These are phyloP conservation scores for Magnaporthiopsis incrustans DNA, from an alignment of 2,329 filamentous ascomycete genomes.

Conservation along the genomic window DNA sequence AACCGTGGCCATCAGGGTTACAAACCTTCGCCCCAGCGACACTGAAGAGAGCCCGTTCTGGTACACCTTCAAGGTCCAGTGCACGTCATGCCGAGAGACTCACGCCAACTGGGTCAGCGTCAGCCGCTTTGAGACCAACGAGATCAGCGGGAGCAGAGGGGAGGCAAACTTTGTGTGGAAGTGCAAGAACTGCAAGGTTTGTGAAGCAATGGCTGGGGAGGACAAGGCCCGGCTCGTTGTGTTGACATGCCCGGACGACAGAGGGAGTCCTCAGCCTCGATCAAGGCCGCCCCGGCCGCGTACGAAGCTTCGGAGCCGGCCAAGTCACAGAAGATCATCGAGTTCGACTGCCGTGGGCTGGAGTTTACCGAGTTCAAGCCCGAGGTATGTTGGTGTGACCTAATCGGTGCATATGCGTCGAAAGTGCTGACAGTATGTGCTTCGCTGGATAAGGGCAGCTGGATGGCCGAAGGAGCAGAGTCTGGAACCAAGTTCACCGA, in stretches of 20 bases:
- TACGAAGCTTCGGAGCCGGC: constrained; percentile 67
- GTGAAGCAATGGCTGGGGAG: background rate
- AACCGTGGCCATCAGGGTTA: constrained; percentile 54
- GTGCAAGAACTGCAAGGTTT: constrained; percentile 94
- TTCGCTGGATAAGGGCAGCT: constrained; percentile 60
- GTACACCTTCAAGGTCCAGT: constrained; percentile 97
- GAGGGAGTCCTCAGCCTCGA: constrained; percentile 79
- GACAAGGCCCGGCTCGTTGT: background rate
- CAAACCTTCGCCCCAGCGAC: constrained; percentile 78
- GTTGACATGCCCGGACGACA: constrained; percentile 22
- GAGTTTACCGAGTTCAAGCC: constrained; percentile 88
- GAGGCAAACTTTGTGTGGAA: constrained; percentile 99
- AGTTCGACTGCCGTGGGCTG: constrained; percentile 88
- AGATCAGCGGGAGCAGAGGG: constrained; percentile 85
- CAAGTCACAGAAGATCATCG: constrained; percentile 71
- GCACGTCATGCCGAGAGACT: constrained; percentile 89
- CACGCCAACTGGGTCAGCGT: constrained; percentile 83
- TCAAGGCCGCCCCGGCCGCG: constrained; percentile 63
- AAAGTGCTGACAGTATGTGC: background rate
- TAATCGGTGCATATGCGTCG: background rate
- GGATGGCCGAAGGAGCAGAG: constrained; percentile 75
- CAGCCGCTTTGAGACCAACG: constrained; percentile 82
- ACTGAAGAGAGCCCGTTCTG: constrained; percentile 77
- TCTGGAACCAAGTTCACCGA: constrained; percentile 72
- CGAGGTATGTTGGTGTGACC: constrained; percentile 51